A percentile compares a stretch with the other conserved stretches of the same genome.
Evolutionary conservation across 441 rosid genomes (phyloP).

Genomic region (Theobroma grandiflorum): DNA sequence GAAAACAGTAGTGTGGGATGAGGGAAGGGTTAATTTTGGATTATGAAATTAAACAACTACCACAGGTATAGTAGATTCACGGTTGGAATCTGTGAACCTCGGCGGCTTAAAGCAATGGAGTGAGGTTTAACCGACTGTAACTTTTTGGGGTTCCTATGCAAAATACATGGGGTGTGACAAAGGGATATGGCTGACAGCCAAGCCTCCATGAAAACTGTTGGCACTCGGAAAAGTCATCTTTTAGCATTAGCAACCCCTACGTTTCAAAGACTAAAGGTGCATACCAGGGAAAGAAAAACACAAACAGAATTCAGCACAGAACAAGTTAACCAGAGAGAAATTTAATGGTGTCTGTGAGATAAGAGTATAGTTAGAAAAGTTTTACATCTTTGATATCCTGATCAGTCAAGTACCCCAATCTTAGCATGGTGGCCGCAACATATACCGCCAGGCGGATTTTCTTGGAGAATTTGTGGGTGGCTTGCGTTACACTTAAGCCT

Average conservation of each 20-base stretch:
- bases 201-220: constrained; percentile 40
- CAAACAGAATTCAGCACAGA: neutral
- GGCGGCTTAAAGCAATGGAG: neutral
- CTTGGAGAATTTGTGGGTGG: constrained; percentile 57
- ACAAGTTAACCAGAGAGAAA: neutral
- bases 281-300: neutral
- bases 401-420: constrained; percentile 57
- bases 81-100: constrained; percentile 12
- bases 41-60: neutral
- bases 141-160: neutral
- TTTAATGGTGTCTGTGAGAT: neutral
- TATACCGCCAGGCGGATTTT: constrained; percentile 72
- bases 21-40: neutral
- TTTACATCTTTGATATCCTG: constrained; percentile 72
- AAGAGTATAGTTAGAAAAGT: constrained; percentile 1
- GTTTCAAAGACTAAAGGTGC: constrained; percentile 7
- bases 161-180: neutral
- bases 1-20: neutral
- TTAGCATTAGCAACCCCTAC: neutral
- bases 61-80: neutral
- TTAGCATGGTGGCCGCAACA: constrained; percentile 86
- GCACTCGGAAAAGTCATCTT: constrained; percentile 15
- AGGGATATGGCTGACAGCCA: constrained; percentile 32
- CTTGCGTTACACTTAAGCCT: constrained; percentile 77
- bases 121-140: neutral